Base-by-base conservation (phyloP, 257 asterid genomes). In the Capsicum chinense region DNA sequence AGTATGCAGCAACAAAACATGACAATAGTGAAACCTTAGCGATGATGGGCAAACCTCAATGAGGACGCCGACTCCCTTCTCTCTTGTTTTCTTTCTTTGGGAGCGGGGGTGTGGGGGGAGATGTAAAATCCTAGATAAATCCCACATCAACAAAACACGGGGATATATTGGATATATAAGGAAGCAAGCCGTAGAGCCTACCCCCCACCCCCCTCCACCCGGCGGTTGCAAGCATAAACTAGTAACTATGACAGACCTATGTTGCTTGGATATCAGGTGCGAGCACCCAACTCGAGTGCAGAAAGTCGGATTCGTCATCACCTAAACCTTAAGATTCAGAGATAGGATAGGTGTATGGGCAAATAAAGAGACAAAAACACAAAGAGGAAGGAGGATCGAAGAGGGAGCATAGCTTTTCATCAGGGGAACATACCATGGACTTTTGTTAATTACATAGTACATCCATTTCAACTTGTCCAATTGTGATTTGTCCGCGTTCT, bases 401-500 rank as follows among this genome's bases (percentile, higher is more conserved):
- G 42, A 69, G 11, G 44, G 16, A 9, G 48, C 15, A 67, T 60
- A 48, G 35, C 9, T 48, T 76, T 76, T 52, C 63, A 50, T 7
- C 21, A 76, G 63, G 62, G 13, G 81, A 76, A 71, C 86, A 85
- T 90, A 96, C 99, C 99, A 96, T 86, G 99, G 98, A 88, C 97
- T 91, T 86, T 90, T 91, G 91, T 96, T 96, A 85, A 96, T 91
- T 85, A 86, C 88, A 88, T 91, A 96, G 86, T 96, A 96, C 90
- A 87, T 89, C 98, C 95, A 93, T 87, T 94, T 96, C 86, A 86
- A 82, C 86, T 93, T 92, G 91, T 91, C 90, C 90, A 94, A 85
- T 82, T 88, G 91, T 83, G 97, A 92, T 60, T 89, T 88, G 64
- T 91, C 91, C 79, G 96, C 97, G 39, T 88, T 92, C 89, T 86